These are phyloP conservation scores for Balansia obtecta DNA, from an alignment of 2,329 filamentous ascomycete genomes.

Conservation along the genomic window DNA sequence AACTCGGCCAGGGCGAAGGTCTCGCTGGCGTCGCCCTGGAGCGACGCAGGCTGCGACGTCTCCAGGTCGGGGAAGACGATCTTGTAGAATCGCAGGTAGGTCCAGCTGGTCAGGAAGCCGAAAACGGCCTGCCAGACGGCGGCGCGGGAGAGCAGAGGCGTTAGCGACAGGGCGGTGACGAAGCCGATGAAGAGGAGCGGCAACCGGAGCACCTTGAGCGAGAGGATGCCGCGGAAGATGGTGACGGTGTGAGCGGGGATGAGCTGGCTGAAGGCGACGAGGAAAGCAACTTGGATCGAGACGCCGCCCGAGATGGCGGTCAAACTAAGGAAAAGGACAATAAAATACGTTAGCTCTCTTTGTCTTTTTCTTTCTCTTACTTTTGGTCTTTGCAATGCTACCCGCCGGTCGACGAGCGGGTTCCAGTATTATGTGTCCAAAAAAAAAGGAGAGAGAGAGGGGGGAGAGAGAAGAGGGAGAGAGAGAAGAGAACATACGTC, in stretches of 20 bases:
- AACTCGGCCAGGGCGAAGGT: conserved; percentile 94
- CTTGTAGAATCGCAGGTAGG: conserved; percentile 94
- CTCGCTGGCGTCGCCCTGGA: conserved; percentile 87
- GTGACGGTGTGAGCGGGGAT: conserved; percentile 95
- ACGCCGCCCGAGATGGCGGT: conserved; percentile 82
- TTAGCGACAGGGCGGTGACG: conserved; percentile 51
- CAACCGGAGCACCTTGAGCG: conserved; percentile 68
- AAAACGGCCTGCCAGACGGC: conserved; percentile 68
- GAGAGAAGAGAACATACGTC: too few species aligned
- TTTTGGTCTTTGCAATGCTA: too few species aligned
- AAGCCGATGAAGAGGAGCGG: conserved; percentile 63
- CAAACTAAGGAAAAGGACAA: conserved; percentile 36
- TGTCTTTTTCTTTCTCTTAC: too few species aligned
- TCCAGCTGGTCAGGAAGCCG: conserved; percentile 83
- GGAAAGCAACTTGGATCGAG: conserved; percentile 81
- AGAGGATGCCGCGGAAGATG: conserved; percentile 76
- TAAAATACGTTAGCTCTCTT: too few species aligned
- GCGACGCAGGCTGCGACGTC: conserved; percentile 43
- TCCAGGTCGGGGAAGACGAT: conserved; percentile 57
- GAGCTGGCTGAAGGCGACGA: conserved; percentile 95
- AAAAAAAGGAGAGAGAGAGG: too few species aligned
- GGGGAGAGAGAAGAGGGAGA: too few species aligned
- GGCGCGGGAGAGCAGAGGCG: conserved; percentile 51
- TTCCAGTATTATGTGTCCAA: too few species aligned
- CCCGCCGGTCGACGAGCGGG: too few species aligned